These are phyloP conservation scores for Boehmeria nivea DNA, from an alignment of 306 rosid species.

Conservation along the genomic window DNA sequence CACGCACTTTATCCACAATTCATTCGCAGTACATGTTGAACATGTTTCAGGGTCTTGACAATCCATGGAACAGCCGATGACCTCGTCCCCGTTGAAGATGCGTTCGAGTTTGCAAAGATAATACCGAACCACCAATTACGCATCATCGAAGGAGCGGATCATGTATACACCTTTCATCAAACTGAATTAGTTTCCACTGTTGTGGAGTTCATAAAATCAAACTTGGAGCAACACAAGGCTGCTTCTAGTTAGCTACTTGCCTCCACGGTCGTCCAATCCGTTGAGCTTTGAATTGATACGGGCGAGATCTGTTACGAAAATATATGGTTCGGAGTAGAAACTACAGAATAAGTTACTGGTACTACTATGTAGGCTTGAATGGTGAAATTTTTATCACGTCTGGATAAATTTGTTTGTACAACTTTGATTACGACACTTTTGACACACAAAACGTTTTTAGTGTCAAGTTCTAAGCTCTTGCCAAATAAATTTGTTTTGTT, in stretches of 20 bases:
- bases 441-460: no score
- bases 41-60: constrained; percentile 51
- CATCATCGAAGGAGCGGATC: constrained; percentile 59
- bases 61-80: constrained; percentile 62
- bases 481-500: no score
- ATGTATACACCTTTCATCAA: constrained; percentile 45
- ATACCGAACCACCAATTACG: constrained; percentile 67
- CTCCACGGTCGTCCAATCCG: background rate
- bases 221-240: constrained; percentile 31
- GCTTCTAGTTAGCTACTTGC: background rate
- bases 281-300: background rate
- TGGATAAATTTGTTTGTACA: no score
- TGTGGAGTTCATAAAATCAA: constrained; percentile 38
- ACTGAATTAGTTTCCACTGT: constrained; percentile 44
- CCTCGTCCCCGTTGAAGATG: constrained; percentile 49
- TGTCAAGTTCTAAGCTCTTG: no score
- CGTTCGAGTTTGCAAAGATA: constrained; percentile 60
- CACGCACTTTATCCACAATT: no score
- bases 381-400: no score
- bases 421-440: no score
- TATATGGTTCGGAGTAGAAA: no score
- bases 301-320: background rate
- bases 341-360: constrained; percentile 23
- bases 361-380: no score
- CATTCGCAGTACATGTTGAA: background rate